These are phyloP conservation scores for Exophiala bonariae DNA, from an alignment of 2,329 filamentous ascomycete species.

Conservation along the genomic window DNA sequence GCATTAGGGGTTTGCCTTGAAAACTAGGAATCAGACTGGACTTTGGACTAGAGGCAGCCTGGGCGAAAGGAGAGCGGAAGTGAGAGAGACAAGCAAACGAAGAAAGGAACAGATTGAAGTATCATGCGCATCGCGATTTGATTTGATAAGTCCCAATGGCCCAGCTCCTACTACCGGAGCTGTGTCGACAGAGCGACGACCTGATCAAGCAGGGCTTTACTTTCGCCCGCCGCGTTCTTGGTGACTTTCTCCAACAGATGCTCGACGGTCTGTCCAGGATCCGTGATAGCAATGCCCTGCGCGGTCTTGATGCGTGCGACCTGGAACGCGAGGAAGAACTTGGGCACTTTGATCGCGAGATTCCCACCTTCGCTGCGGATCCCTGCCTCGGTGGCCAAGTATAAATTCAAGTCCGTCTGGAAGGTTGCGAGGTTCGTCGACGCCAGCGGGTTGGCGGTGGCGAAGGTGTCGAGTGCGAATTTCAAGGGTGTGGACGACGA, in stretches of 20 bases:
- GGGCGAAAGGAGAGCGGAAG: too few relatives aligned
- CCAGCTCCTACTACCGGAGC: too few relatives aligned
- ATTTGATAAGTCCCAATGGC: too few relatives aligned
- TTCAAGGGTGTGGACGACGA: conserved; percentile 51
- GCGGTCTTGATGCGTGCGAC: conserved; percentile 60
- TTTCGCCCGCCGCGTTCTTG: too few relatives aligned
- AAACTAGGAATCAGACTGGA: too few relatives aligned
- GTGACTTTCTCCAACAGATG: conserved; percentile 54
- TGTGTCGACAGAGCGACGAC: too few relatives aligned
- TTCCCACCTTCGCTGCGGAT: conserved; percentile 55
- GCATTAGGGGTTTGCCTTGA: too few relatives aligned
- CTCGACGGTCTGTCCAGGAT: conserved; percentile 55
- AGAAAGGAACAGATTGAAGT: too few relatives aligned
- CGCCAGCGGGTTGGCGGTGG: conserved; percentile 52
- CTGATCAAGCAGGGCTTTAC: too few relatives aligned
- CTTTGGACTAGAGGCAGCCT: too few relatives aligned
- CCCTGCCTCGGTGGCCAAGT: conserved; percentile 61
- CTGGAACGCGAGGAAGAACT: conserved; percentile 64
- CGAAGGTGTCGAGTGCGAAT: conserved; percentile 57
- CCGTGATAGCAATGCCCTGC: conserved; percentile 55
- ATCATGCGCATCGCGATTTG: too few relatives aligned
- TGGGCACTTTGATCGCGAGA: conserved; percentile 61
- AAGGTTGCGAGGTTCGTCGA: conserved; percentile 52
- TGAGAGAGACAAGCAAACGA: too few relatives aligned
- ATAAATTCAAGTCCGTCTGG: conserved; percentile 56